Evolutionary conservation across 352 stramenopile genomes (phyloP).

Genomic region (Bremia lactucae): DNA sequence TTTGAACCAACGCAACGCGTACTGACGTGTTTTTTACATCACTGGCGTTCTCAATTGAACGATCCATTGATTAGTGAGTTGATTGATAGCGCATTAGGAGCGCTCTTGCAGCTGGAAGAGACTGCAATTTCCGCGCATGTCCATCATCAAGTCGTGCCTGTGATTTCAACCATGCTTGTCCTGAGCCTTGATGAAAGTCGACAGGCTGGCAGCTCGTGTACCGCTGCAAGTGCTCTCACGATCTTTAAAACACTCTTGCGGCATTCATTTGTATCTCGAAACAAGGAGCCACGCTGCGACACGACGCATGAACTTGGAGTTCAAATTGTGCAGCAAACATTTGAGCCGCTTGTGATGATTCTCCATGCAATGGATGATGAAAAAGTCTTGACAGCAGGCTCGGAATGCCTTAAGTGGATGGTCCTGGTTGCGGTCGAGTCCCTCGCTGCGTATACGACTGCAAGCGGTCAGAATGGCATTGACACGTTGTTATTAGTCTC

Average conservation of each 20-base stretch:
- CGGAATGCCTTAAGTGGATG: conserved; percentile 77
- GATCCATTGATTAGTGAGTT: conserved; percentile 66
- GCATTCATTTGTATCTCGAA: conserved; percentile 46
- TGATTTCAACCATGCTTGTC: conserved; percentile 45
- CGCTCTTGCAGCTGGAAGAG: conserved; percentile 55
- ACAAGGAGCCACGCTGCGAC: conserved; percentile 18
- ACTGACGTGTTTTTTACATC: conserved; percentile 49
- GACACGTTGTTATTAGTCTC: conserved; percentile 62
- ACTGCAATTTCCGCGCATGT: conserved; percentile 41
- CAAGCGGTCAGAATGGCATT: conserved; percentile 33
- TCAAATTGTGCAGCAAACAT: conserved; percentile 58
- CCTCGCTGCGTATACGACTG: conserved; percentile 36
- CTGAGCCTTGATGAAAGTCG: conserved; percentile 39
- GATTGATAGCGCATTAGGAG: conserved; percentile 54
- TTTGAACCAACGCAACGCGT: conserved; percentile 33
- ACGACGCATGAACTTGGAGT: conserved; percentile 36
- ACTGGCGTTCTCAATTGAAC: conserved; percentile 63
- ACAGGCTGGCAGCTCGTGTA: conserved; percentile 41
- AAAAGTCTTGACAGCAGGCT: conserved; percentile 60
- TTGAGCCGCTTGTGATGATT: conserved; percentile 60
- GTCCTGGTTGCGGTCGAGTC: conserved; percentile 69
- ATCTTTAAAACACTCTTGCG: conserved; percentile 67
- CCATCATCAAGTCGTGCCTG: conserved; percentile 53
- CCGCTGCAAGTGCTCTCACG: conserved; percentile 51
- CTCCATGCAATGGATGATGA: conserved; percentile 57